Percentiles rank a stretch among this genome's conserved stretches.
Evolutionary conservation across 1,284 basidiomycete genomes (phyloP).

Genomic region (Cutaneotrichosporon sp.): DNA sequence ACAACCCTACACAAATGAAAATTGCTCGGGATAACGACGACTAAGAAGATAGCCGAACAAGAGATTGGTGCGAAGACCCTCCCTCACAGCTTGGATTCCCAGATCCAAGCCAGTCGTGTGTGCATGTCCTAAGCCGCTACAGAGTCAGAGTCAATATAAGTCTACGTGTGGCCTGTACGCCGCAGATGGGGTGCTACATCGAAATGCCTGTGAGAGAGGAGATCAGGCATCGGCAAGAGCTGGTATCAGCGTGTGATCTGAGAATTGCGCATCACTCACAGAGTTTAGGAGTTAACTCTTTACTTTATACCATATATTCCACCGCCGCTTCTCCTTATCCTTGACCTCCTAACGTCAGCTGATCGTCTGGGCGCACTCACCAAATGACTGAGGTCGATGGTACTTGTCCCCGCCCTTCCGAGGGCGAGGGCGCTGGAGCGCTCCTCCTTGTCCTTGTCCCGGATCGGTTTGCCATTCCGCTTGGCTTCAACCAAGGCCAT

Average conservation of each 20-base stretch:
- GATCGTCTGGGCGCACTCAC: not conserved
- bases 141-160: not conserved
- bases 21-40: too few species aligned
- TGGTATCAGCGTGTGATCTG: not conserved
- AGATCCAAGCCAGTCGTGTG: not conserved
- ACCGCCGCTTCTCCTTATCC: not conserved
- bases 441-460: not conserved
- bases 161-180: not conserved
- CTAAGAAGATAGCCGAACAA: too few species aligned
- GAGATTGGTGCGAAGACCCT: too few species aligned
- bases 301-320: not conserved
- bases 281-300: not conserved
- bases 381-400: not conserved
- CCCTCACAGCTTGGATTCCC: too few species aligned
- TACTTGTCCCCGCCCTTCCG: not conserved
- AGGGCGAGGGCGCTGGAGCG: not conserved
- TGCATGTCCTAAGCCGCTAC: not conserved
- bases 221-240: not conserved
- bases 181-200: not conserved
- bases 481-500: not conserved
- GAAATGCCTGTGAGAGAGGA: not conserved
- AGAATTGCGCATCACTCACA: not conserved
- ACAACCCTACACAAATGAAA: too few species aligned
- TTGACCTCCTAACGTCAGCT: not conserved
- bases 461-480: not conserved